Evolutionary conservation across 2,329 filamentous ascomycete genomes (phyloP), one percentile per base, ranked within the genome.

Genomic region (Aureobasidium melanogenum): DNA sequence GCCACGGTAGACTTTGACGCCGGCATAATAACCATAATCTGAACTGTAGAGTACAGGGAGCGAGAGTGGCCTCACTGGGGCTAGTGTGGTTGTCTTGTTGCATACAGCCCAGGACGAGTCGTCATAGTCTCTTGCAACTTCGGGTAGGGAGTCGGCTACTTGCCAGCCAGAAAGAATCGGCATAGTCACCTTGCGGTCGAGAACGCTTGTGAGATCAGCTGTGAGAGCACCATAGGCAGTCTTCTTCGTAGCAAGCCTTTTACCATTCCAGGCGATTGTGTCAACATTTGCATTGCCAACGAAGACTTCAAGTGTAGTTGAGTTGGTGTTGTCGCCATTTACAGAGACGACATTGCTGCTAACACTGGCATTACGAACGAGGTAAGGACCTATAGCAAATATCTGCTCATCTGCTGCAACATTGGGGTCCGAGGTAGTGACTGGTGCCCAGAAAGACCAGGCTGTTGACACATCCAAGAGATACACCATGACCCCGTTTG

Each of bases 371-470:
- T 67, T 66, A 6, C 74, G 72, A 12, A 76, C 74, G 1, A 76
- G 69, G 62, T 77, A 77, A 15, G 75, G 75, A 0, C 75, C 75
- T 24, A 74, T 68, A 0, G 76, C 73, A 19, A 77, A 69, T 5
- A 76, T 69, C 38, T 83, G 80, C 63, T 82, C 68, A 54, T 76
- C 66, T 0, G 79, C 73, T 1, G 70, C 68, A 0, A 78, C 76
- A 43, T 75, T 69, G 0, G 81, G 81, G 60, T 79, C 72, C 0
- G 66, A 67, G 0, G 77, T 77, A 8, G 82, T 72, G 1, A 77
- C 72, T 3, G 81, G 77, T 1, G 81, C 81, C 72, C 80, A 84
- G 67, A 84, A 82, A 6, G 77, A 79, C 77, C 80, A 84, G 1
- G 80, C 82, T 0, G 80, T 77, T 12, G 75, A 69, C 24, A 78